Percentiles rank a stretch among this genome's conserved stretches.
phyloP scores from a whole-genome alignment of 2,329 filamentous ascomycete genomes.

The Rugonectria rugulosa region DNA sequence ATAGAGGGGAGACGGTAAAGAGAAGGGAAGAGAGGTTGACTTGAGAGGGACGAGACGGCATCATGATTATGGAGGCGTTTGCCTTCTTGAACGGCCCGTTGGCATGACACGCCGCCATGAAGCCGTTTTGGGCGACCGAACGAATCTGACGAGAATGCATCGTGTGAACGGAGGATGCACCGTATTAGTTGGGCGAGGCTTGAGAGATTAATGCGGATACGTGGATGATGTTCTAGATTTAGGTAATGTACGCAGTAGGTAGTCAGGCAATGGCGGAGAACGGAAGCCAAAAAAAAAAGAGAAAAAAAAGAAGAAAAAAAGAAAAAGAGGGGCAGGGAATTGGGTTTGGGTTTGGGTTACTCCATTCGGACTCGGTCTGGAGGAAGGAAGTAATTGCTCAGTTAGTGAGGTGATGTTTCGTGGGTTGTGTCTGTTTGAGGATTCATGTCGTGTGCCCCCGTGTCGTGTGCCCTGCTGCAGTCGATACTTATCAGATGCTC shows the following conservation, averaged over 20 bases:
- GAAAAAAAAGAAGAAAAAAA: not conserved
- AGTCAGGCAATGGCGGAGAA: not conserved
- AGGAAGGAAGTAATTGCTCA: too few species aligned
- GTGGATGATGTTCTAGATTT: not conserved
- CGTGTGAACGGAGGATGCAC: too few species aligned
- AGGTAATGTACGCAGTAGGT: too few species aligned
- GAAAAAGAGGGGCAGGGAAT: too few species aligned
- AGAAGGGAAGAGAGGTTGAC: not conserved
- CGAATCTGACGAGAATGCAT: not conserved
- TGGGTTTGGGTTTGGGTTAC: too few species aligned
- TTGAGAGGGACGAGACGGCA: not conserved
- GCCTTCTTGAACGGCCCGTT: not conserved
- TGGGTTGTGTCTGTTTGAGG: not conserved
- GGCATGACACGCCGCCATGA: not conserved
- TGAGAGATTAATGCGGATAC: conserved; percentile 11
- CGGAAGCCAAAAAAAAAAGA: not conserved
- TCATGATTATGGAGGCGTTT: not conserved
- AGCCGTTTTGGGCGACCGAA: conserved; percentile 14
- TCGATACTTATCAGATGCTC: too few species aligned
- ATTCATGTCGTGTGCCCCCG: not conserved
- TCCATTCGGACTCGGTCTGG: too few species aligned
- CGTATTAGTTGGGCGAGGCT: not conserved
- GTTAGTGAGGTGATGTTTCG: not conserved
- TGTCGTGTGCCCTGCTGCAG: not conserved
- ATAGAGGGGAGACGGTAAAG: too few species aligned